A percentile compares a stretch with the other conserved stretches of the same genome.
Conservation (phyloP, 2,329 filamentous ascomycete genomes). For the Epicoccum nigrum region DNA sequence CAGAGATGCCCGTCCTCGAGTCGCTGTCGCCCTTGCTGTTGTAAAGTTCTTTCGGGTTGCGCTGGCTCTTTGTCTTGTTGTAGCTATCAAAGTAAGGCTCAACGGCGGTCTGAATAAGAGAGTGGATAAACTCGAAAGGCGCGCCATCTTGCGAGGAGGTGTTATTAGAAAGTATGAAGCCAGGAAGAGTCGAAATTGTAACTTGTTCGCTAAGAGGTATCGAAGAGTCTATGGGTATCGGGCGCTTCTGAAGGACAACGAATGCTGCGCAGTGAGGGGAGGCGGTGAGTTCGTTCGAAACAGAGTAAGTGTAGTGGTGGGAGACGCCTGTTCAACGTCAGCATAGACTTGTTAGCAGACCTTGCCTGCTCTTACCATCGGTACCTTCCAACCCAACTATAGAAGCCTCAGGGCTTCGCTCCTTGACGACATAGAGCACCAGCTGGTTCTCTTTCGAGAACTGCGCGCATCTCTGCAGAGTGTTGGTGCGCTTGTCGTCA, state of each 20-base stretch:
- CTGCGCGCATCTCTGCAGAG: conserved; percentile 82
- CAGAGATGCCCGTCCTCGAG: conserved; percentile 90
- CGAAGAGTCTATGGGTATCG: conserved; percentile 82
- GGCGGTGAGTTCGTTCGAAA: conserved; percentile 82
- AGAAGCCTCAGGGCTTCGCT: conserved; percentile 60
- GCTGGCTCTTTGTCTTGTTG: conserved; percentile 78
- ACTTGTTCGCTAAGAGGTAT: conserved; percentile 86
- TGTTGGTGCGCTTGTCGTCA: conserved; percentile 73
- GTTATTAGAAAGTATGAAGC: conserved; percentile 73
- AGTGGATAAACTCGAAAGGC: conserved; percentile 90
- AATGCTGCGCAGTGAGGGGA: conserved; percentile 82
- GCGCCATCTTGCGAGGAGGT: conserved; percentile 76
- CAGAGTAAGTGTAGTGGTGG: conserved; percentile 71
- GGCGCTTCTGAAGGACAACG: conserved; percentile 87
- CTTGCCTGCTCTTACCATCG: conserved; percentile 35
- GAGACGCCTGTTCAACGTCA: conserved; percentile 49
- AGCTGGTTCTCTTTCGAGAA: conserved; percentile 89
- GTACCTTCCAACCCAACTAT: conserved; percentile 39
- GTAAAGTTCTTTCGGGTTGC: conserved; percentile 55
- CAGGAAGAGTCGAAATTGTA: conserved; percentile 89
- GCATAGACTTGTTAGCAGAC: conserved; percentile 18
- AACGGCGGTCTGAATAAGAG: conserved; percentile 86
- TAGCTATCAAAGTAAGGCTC: conserved; percentile 98
- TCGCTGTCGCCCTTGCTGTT: conserved; percentile 82
- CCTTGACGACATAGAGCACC: conserved; percentile 90